Conservation (phyloP, 805 yeast genomes). For the Teunomyces atbi region DNA sequence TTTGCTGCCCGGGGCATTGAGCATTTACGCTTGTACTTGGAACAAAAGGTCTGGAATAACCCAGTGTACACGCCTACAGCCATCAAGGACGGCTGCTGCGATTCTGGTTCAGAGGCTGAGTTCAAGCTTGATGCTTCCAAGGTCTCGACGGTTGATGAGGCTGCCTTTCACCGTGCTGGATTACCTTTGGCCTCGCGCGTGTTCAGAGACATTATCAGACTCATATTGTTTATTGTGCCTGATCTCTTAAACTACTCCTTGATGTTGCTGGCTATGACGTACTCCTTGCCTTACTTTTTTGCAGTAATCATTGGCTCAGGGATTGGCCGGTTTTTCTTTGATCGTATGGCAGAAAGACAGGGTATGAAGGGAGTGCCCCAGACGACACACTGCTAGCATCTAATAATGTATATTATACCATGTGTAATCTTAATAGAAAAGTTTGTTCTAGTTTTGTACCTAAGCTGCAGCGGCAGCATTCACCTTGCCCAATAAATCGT, state of each 20-base stretch:
- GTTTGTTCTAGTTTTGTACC: background rate
- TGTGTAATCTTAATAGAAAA: background rate
- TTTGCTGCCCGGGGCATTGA: slow-evolving; percentile 59
- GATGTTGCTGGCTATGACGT: slow-evolving; percentile 80
- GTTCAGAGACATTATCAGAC: slow-evolving; percentile 54
- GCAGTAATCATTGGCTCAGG: slow-evolving; percentile 71
- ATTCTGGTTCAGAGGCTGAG: slow-evolving; percentile 4
- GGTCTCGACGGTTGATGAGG: slow-evolving; percentile 8
- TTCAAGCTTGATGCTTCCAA: slow-evolving; percentile 1
- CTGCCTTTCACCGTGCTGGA: slow-evolving; percentile 10
- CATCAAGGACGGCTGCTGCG: slow-evolving; percentile 6
- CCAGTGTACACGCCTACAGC: slow-evolving; percentile 20
- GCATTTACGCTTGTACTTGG: slow-evolving; percentile 61
- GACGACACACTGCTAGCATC: slow-evolving; percentile 5
- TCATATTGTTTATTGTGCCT: slow-evolving; percentile 54
- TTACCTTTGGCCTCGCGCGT: slow-evolving; percentile 19
- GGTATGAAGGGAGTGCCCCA: slow-evolving; percentile 27
- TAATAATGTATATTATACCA: background rate
- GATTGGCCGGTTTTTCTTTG: slow-evolving; percentile 67
- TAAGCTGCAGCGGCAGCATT: background rate
- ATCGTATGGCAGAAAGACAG: slow-evolving; percentile 48
- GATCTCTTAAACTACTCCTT: slow-evolving; percentile 68
- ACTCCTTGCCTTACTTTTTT: slow-evolving; percentile 63
- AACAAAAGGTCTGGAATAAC: slow-evolving; percentile 61
- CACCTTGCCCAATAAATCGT: slow-evolving; percentile 21